Conservation (phyloP, 176 grass and related monocot genomes). For the Phragmites australis region DNA sequence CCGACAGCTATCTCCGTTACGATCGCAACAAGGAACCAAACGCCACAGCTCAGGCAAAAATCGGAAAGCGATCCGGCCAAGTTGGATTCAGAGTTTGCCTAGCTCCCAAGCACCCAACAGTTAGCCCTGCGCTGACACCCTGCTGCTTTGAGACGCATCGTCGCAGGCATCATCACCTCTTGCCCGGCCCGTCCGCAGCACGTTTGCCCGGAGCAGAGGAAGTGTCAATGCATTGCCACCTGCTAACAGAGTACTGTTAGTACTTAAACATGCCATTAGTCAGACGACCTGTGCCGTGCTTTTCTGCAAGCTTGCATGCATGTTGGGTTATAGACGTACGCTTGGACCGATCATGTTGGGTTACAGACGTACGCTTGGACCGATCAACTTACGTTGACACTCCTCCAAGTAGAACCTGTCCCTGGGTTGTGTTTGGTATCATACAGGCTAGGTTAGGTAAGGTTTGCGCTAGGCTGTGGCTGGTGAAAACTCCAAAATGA, state of each 20-base stretch:
- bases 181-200: neutral
- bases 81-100: conserved; percentile 20
- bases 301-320: neutral
- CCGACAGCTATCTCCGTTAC: neutral
- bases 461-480: neutral
- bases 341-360: neutral
- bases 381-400: neutral
- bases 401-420: neutral
- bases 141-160: no score
- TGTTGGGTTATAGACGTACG: neutral
- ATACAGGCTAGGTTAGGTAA: conserved; percentile 10
- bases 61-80: neutral
- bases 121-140: neutral
- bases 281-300: neutral
- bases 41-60: neutral
- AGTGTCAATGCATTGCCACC: neutral
- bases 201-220: neutral
- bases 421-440: conserved; percentile 9
- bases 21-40: conserved; percentile 9
- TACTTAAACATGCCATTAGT: neutral
- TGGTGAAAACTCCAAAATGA: neutral
- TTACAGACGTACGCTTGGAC: neutral
- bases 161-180: neutral
- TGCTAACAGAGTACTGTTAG: neutral
- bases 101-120: neutral